Base-by-base conservation (phyloP, 495 filamentous ascomycete genomes). In the Hyaloscypha finlandica region DNA sequence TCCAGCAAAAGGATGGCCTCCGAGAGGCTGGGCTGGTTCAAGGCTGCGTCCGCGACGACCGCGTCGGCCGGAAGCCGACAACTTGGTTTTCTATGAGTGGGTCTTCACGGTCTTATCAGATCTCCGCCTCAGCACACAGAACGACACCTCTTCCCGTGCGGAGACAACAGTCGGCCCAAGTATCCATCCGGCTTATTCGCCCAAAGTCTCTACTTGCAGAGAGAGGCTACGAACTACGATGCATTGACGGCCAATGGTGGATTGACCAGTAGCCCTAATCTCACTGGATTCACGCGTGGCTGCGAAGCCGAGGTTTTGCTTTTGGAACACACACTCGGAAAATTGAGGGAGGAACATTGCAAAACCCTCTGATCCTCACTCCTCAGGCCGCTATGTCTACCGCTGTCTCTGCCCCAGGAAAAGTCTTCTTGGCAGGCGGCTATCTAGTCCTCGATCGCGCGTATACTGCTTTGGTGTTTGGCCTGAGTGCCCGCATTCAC, bases 341-440 rank as follows among this genome's bases (percentile, higher is more conserved):
- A 42, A 64, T 39, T 57, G 32, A 64, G 62, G 64, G 35, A 60
- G 19, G 8, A 25, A 48, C 22, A 20, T 8, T 33, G 55, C 51
- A 33, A 55, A 35, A 62, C 25, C 29, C 20, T 55, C 30, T n/a
- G 22, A 39, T 35, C 32, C 51, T 48, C 20, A 4, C 22, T 37
- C 31, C 55, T 29, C 53, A 37, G 52, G 19, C 12, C 56, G 42
- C 60, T 22, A 74, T 70, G 67, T 42, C 70, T 39, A 74, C 70
- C 2, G 92, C 92, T 71, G 84, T 96, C 69, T 97, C 94, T 68
- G 94, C 96, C 2, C 95, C 95, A 29, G 95, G 95, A 59, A 99
- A 99, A 80, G 96, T 99, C 53, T 84, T 99, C 55, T 84, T 99
- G 19, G 92, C 94, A 58, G 95, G 95, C 48, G 95, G 95, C 52